Evolutionary conservation across 306 rosid genomes (phyloP), one percentile per base, ranked within the genome.

Genomic region (Medicago lupulina): DNA sequence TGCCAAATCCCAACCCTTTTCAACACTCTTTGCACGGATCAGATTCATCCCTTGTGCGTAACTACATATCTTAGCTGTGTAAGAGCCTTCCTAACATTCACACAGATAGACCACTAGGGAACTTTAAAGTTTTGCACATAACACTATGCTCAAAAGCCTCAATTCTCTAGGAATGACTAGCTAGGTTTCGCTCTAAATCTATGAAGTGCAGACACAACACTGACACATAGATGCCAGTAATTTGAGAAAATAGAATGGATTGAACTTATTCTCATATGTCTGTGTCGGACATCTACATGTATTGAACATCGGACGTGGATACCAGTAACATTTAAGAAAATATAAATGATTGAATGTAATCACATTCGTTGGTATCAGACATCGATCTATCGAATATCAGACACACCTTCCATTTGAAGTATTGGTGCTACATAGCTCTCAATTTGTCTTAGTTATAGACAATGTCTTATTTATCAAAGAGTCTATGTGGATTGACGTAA

Each of bases 41-140:
- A 93, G 73, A 87, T 93, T 93, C 98, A 93, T 93, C 47, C 98
- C 98, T 75, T 93, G 97, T 17, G 98, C 98, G 79, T 93, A 93
- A 84, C 97, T 93, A 51, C 98, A 93, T 54, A 93, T 93, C 84
- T 93, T 89, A 47, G 98, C 88, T 34, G 97, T 96, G 77, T 89
- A 77, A 91, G 97, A 28, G 98, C 98, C 84, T 89, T 79, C 64
- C 97, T 89, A 63, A 93, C 98, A 83, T 93, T n/a, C n/a, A n/a
- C n/a, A n/a, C n/a, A n/a, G n/a, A n/a, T n/a, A n/a, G n/a, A n/a
- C n/a, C n/a, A n/a, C n/a, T n/a, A n/a, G n/a, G n/a, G n/a, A n/a
- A n/a, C n/a, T n/a, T n/a, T n/a, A n/a, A n/a, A n/a, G n/a, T n/a
- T n/a, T n/a, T n/a, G n/a, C n/a, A n/a, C n/a, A n/a, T n/a, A 25